phyloP scores from a whole-genome alignment of 257 asterid species.

The Dorcoceras hygrometricum region DNA sequence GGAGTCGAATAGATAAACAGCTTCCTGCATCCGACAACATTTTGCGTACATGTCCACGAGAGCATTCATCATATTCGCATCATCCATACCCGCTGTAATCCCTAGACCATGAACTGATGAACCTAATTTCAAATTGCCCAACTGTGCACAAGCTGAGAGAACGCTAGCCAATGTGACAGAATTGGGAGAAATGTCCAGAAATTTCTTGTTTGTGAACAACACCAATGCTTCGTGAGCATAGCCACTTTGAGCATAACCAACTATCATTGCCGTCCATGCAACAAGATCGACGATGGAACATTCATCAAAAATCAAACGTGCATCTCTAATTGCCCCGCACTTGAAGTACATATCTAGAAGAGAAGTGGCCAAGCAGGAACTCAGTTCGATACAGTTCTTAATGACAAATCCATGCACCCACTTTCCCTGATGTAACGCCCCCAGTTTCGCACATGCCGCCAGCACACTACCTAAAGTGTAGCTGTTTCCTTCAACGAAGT shows the following conservation, averaged over 20 bases:
- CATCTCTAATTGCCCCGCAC: slow-evolving; percentile 48
- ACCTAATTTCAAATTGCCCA: slow-evolving; percentile 39
- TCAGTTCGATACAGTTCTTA: slow-evolving; percentile 39
- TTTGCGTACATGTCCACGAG: slow-evolving; percentile 54
- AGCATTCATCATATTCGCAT: slow-evolving; percentile 48
- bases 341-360: slow-evolving; percentile 57
- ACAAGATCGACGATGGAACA: slow-evolving; percentile 35
- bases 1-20: slow-evolving; percentile 36
- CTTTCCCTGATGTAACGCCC: slow-evolving; percentile 57
- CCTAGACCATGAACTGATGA: slow-evolving; percentile 46
- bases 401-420: slow-evolving; percentile 65
- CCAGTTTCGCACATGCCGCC: slow-evolving; percentile 51
- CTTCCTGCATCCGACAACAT: slow-evolving; percentile 39
- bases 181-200: slow-evolving; percentile 42
- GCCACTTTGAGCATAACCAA: slow-evolving; percentile 53
- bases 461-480: slow-evolving; percentile 50
- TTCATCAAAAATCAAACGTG: slow-evolving; percentile 47
- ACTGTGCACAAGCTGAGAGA: slow-evolving; percentile 57
- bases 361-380: slow-evolving; percentile 40
- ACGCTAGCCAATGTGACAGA: slow-evolving; percentile 44
- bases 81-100: slow-evolving; percentile 45
- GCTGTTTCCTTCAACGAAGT: slow-evolving; percentile 46
- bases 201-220: slow-evolving; percentile 48
- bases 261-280: slow-evolving; percentile 60
- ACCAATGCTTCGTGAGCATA: slow-evolving; percentile 45